Evolutionary conservation across 1,284 basidiomycete genomes (phyloP).

Genomic region (Rhodotorula glutinis): DNA sequence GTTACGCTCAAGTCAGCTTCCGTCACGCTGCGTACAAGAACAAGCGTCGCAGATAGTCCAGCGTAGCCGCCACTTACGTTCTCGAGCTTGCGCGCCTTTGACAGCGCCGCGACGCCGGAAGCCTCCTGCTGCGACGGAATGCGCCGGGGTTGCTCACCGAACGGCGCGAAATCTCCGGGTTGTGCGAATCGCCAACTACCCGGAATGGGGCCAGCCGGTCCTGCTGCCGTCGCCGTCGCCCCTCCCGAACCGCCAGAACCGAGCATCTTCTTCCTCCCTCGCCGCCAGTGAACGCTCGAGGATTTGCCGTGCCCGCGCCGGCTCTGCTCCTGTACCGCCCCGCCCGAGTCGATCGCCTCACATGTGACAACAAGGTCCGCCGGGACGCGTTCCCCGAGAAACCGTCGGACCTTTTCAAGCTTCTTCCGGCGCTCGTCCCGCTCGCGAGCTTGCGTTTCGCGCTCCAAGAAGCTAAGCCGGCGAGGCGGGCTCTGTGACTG

Average conservation of each 20-base stretch:
- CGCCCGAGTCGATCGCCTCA: background rate
- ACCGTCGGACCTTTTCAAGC: constrained; percentile 26
- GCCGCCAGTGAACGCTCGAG: background rate
- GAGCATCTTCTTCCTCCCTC: background rate
- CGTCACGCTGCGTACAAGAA: too few species aligned
- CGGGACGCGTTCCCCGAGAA: constrained; percentile 32
- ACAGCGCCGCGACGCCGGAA: constrained; percentile 14
- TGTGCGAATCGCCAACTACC: too few species aligned
- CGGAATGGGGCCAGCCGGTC: too few species aligned
- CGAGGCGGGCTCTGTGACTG: constrained; percentile 4
- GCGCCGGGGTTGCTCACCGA: background rate
- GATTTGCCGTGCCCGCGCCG: background rate
- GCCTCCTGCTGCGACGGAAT: background rate
- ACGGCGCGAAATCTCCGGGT: too few species aligned
- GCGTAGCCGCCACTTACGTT: constrained; percentile 16
- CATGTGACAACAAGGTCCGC: constrained; percentile 9
- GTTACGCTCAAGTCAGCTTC: background rate
- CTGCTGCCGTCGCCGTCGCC: too few species aligned
- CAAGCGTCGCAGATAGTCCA: background rate
- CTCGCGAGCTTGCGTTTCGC: background rate
- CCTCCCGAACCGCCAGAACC: background rate
- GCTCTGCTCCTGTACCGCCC: background rate
- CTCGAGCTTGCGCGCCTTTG: constrained; percentile 35
- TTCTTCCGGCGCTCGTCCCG: constrained; percentile 20
- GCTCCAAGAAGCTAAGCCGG: background rate